Evolutionary conservation across 2,329 filamentous ascomycete species (phyloP).

Genomic region (Pseudogymnoascus sp.): DNA sequence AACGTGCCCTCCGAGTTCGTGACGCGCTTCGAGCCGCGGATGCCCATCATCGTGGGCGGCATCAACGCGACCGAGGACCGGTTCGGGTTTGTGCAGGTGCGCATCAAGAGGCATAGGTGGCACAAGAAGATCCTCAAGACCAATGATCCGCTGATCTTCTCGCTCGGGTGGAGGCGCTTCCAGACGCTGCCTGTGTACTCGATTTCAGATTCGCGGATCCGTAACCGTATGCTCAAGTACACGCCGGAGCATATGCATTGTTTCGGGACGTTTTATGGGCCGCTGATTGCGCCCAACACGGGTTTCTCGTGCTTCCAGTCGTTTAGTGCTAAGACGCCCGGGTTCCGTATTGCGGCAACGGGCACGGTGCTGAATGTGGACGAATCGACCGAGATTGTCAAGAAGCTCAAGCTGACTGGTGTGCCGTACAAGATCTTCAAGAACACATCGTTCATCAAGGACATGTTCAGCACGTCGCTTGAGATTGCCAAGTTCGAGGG

Average conservation of each 20-base stretch:
- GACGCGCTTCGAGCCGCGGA: slow-evolving; percentile 67
- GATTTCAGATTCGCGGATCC: slow-evolving; percentile 84
- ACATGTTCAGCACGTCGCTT: slow-evolving; percentile 90
- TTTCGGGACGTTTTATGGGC: slow-evolving; percentile 90
- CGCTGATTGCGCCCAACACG: slow-evolving; percentile 89
- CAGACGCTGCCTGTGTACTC: slow-evolving; percentile 89
- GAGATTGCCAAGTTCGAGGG: slow-evolving; percentile 99
- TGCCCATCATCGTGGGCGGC: slow-evolving; percentile 84
- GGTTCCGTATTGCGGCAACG: slow-evolving; percentile 89
- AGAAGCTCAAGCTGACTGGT: slow-evolving; percentile 96
- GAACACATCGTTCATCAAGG: slow-evolving; percentile 97
- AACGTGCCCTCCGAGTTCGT: slow-evolving; percentile 88
- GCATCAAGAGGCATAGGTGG: slow-evolving; percentile 96
- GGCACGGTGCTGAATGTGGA: slow-evolving; percentile 92
- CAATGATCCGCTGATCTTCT: slow-evolving; percentile 95
- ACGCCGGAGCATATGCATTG: slow-evolving; percentile 99
- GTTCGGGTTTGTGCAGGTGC: slow-evolving; percentile 89
- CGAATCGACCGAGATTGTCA: slow-evolving; percentile 93
- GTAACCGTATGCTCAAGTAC: slow-evolving; percentile 98
- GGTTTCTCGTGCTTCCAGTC: slow-evolving; percentile 92
- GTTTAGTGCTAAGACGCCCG: slow-evolving; percentile 73
- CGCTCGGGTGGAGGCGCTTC: slow-evolving; percentile 90
- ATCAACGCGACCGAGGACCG: slow-evolving; percentile 88
- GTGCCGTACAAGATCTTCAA: slow-evolving; percentile 97
- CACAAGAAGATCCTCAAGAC: slow-evolving; percentile 99